Evolutionary conservation across 441 rosid species (phyloP), one percentile per base, ranked within the genome.

Genomic region (Gossypium aridum): DNA sequence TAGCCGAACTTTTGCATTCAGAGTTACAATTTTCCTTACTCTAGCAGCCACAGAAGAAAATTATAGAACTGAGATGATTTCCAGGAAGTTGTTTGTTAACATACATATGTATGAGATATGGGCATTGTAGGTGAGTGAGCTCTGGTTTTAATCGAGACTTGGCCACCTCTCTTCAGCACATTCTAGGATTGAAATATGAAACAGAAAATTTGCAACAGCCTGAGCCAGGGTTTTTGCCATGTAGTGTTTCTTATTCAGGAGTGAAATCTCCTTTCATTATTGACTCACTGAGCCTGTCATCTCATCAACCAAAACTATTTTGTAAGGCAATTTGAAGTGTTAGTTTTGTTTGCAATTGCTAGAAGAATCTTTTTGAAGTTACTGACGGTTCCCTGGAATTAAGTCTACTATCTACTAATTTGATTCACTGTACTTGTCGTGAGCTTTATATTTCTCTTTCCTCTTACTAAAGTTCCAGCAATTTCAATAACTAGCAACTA

Each of bases 201-300:
- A 43, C 49, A 43, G 49, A 10, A 10, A 43, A 43, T 10, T 39
- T 39, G 47, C 13, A 39, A 19, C 53, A 39, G 28, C 28, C 23
- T 39, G 26, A 65, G 53, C 28, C 31, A 10, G 70, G 70, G 31
- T 8, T 10, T 65, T 65, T 65, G 16, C 70, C 3, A 39, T 65
- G 17, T 65, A 65, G 28, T 65, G 70, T 65, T 65, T n/a, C 28
- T 65, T 65, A 17, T 39, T 65, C 10, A 20, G 70, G 53, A 64
- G 12, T 39, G 17, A 43, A 43, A 43, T 43, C 47, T 20, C 2
- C 51, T 3, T 20, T 65, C 26, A 26, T 65, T 20, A 39, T 12
- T 65, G 70, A 39, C 31, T 12, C 31, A 37, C 23, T 12, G 31
- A 2, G 9, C 31, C 31, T 39, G 47, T 43, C 17, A 43, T 43